Conservation (phyloP, 305 asterid genomes). For the Andrographis paniculata region DNA sequence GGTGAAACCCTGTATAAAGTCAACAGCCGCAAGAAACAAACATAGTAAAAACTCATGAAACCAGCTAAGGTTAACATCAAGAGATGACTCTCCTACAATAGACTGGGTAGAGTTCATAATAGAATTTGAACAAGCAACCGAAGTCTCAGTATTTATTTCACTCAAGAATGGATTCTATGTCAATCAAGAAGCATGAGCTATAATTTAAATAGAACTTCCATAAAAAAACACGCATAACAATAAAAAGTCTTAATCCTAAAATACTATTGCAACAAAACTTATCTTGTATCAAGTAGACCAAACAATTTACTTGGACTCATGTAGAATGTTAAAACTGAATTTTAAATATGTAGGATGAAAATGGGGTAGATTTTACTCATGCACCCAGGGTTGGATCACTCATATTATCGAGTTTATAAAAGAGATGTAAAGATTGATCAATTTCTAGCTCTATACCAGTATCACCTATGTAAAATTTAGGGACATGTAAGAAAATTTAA, state of each 20-base stretch:
- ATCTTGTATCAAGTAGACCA: no score
- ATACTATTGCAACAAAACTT: no score
- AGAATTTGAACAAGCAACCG: conserved; percentile 5
- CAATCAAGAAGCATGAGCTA: no score
- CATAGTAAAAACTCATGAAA: conserved; percentile 6
- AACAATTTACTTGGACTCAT: no score
- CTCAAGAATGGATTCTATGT: no score
- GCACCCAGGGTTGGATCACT: not conserved
- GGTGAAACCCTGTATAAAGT: conserved; percentile 83
- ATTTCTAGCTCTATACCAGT: not conserved
- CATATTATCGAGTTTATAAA: conserved; percentile 12
- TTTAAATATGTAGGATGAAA: no score
- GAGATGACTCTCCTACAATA: not conserved
- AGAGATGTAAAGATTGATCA: conserved; percentile 8
- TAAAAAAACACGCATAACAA: no score
- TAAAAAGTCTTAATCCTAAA: no score
- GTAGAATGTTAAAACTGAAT: no score
- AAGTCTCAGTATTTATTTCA: no score
- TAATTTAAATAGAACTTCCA: no score
- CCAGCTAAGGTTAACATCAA: not conserved
- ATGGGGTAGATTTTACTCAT: no score
- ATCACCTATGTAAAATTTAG: conserved; percentile 1
- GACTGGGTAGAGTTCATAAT: not conserved
- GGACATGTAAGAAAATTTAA: conserved; percentile 11
- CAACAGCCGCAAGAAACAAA: conserved; percentile 19